Evolutionary conservation across 2,329 filamentous ascomycete genomes (phyloP).

Genomic region (Achaetomium macrosporum): DNA sequence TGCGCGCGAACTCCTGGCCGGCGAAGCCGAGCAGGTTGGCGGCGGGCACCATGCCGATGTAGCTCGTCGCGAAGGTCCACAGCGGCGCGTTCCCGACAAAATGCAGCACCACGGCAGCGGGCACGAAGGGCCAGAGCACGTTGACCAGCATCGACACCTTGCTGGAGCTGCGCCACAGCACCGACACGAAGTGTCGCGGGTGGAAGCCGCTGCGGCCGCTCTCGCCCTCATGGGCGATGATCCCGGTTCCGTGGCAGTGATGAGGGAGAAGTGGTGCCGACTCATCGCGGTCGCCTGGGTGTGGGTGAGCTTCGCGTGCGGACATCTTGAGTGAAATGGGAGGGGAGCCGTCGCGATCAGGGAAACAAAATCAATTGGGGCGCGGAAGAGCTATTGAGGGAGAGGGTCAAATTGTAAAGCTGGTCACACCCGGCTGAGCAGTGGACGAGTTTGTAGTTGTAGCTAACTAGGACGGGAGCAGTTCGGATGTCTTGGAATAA

Average conservation of each 20-base stretch:
- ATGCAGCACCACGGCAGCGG: conserved; percentile 58
- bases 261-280: conserved; percentile 1
- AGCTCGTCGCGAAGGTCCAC: conserved; percentile 62
- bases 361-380: too few species aligned
- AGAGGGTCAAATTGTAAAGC: too few species aligned
- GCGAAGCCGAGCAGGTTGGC: conserved; percentile 71
- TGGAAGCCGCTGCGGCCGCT: conserved; percentile 62
- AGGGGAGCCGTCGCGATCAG: too few species aligned
- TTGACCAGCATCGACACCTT: conserved; percentile 59
- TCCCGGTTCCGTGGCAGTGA: neutral
- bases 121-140: conserved; percentile 67
- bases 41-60: conserved; percentile 69
- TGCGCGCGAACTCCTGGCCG: conserved; percentile 64
- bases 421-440: too few species aligned
- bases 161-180: conserved; percentile 59
- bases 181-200: conserved; percentile 55
- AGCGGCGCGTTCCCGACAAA: conserved; percentile 39
- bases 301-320: neutral
- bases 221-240: conserved; percentile 44
- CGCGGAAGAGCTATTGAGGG: too few species aligned
- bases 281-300: neutral
- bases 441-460: too few species aligned
- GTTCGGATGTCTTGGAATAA: too few species aligned
- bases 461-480: too few species aligned
- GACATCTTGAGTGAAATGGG: neutral